These are phyloP conservation scores for Elaeis oleifera DNA, from an alignment of 202 grass and related monocot species.

Conservation along the genomic window DNA sequence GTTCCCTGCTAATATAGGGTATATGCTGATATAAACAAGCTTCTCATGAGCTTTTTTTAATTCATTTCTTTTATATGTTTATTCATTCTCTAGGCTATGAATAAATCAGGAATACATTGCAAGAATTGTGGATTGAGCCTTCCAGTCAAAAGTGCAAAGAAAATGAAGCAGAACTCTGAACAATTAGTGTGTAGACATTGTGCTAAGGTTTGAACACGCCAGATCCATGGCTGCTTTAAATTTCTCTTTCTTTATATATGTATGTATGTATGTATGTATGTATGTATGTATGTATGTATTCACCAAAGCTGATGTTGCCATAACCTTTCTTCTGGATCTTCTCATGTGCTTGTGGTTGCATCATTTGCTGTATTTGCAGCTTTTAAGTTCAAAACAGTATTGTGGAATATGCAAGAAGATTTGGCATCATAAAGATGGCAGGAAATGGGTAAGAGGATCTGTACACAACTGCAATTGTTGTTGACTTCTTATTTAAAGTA, in stretches of 20 bases:
- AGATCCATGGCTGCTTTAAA: constrained; percentile 1
- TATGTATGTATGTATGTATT: neutral
- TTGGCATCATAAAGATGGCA: constrained; percentile 40
- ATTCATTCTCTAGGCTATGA: constrained; percentile 27
- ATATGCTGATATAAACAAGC: too few species aligned
- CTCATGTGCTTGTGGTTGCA: neutral
- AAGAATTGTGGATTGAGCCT: constrained; percentile 66
- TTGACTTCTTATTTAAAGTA: constrained; percentile 20
- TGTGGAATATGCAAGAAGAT: constrained; percentile 93
- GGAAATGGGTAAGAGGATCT: constrained; percentile 66
- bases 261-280: neutral
- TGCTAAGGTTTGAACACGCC: constrained; percentile 46
- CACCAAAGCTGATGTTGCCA: too few species aligned
- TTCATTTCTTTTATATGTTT: constrained; percentile 28
- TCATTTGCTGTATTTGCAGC: constrained; percentile 39
- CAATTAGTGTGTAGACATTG: constrained; percentile 57
- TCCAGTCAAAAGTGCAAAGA: constrained; percentile 41
- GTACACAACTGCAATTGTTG: neutral
- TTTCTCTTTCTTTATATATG: constrained; percentile 10
- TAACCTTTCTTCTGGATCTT: too few species aligned
- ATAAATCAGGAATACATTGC: constrained; percentile 47
- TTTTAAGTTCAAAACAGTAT: constrained; percentile 46
- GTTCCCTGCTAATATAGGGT: too few species aligned
- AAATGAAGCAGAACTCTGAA: constrained; percentile 42
- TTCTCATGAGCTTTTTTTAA: constrained; percentile 1